Evolutionary conservation across 1,284 basidiomycete genomes (phyloP), one percentile per base, ranked within the genome.

Genomic region (Prillingera fragicola): DNA sequence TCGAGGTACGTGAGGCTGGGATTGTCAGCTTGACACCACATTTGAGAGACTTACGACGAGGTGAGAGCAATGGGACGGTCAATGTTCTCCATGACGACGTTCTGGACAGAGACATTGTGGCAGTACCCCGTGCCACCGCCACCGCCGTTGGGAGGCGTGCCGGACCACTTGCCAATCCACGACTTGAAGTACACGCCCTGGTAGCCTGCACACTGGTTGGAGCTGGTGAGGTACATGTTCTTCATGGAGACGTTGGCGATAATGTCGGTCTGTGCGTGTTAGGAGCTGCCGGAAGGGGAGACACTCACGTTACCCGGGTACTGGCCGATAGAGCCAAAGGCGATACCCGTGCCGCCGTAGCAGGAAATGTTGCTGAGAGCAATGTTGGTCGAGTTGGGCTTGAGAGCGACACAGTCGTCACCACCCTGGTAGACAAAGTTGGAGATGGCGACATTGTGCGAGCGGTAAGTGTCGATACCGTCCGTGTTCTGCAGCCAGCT

Each of bases 321-420:
- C 59, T 82, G 80, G 2, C 77, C 81, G 27, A 81, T 66, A 5
- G 78, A 81, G 15, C 80, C 81, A 55, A 82, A 78, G 0, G 81
- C 79, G 35, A 82, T 75, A 3, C 80, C 80, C 43, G 80, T 81
- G 14, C 80, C 80, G n/a, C 80, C 80, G 21, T 74, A 70, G 54
- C 80, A 81, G 29, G 75, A 77, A 38, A 80, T 70, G 52, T 79
- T 78, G 2, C 70, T 59, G 1, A 73, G 75, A 17, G 73, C 45
- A 44, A 82, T 71, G 52, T 79, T 77, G 13, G 79, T 77, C 29
- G 78, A 78, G 60, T 81, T 82, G 74, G 81, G 48, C 48, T 82
- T 82, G 66, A 82, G 77, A 5, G 80, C 80, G n/a, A 82, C 63
- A 53, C 80, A 82, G 60, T 82, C 81, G 57, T 82, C 82, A 10